A percentile compares a stretch with the other conserved stretches of the same genome.
These are phyloP conservation scores for Microbotryum lychnidis-dioicae DNA, from an alignment of 1,284 basidiomycete species.

Conservation along the genomic window DNA sequence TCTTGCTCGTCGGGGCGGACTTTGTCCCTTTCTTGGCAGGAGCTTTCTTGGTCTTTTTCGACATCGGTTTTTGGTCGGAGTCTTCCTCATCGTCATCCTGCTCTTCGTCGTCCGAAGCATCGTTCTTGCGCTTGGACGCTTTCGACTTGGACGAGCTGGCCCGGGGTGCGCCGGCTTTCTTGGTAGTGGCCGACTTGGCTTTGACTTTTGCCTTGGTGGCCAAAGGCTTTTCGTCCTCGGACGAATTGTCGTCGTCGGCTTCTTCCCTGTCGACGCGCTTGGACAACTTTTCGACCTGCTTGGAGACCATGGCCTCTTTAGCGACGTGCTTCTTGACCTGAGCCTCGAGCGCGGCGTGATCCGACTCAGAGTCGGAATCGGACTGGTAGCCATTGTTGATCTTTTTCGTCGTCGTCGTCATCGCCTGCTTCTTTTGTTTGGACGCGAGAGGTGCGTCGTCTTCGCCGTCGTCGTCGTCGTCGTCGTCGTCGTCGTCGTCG, in stretches of 20 bases:
- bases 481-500: conserved; percentile 13
- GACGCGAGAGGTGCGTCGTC: conserved; percentile 31
- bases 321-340: conserved; percentile 39
- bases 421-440: neutral
- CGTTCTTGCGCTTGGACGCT: conserved; percentile 45
- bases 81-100: conserved; percentile 26
- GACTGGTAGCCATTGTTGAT: neutral
- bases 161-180: conserved; percentile 39
- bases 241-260: conserved; percentile 35
- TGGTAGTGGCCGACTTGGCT: neutral
- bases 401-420: neutral
- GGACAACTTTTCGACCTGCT: conserved; percentile 2
- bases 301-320: conserved; percentile 9
- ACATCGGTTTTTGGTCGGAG: conserved; percentile 18
- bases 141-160: conserved; percentile 46
- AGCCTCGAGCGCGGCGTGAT: conserved; percentile 10
- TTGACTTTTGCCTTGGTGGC: conserved; percentile 41
- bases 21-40: conserved; percentile 2
- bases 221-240: conserved; percentile 61
- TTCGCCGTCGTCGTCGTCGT: conserved; percentile 5
- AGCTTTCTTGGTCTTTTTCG: conserved; percentile 7
- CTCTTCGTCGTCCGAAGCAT: conserved; percentile 53
- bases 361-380: neutral
- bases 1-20: conserved; percentile 7
- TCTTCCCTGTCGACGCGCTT: conserved; percentile 8